Evolutionary conservation across 1,284 basidiomycete species (phyloP).

Genomic region (Ceratobasidium sp.): DNA sequence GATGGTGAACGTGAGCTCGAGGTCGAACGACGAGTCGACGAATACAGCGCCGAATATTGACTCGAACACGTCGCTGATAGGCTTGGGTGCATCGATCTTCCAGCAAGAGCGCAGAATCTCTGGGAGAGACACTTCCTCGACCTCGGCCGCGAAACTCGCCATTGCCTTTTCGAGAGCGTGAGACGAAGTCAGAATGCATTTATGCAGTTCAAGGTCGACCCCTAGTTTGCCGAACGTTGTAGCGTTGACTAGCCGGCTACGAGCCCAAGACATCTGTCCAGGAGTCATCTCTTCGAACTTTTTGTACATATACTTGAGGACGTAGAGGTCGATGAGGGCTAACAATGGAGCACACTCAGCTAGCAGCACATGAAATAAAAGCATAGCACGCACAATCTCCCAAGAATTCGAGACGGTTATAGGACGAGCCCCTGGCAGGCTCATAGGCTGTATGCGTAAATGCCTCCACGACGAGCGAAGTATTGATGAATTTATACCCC

Average conservation of each 20-base stretch:
- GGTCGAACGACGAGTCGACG: constrained; percentile 80
- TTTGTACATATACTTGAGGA: constrained; percentile 76
- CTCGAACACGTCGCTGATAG: constrained; percentile 81
- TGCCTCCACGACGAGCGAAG: constrained; percentile 75
- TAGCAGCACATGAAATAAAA: constrained; percentile 18
- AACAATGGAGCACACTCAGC: constrained; percentile 44
- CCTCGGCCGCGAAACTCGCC: constrained; percentile 67
- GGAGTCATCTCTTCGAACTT: constrained; percentile 78
- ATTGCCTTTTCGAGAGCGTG: constrained; percentile 76
- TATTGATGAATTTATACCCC: constrained; percentile 76
- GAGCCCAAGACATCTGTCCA: constrained; percentile 77
- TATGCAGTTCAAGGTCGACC: constrained; percentile 76
- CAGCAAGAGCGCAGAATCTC: constrained; percentile 77
- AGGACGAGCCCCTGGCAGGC: constrained; percentile 70
- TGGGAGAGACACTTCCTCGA: constrained; percentile 66
- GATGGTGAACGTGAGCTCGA: constrained; percentile 71
- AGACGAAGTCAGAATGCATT: constrained; percentile 75
- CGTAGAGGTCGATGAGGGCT: constrained; percentile 83
- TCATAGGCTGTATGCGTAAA: constrained; percentile 83
- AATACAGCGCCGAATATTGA: constrained; percentile 86
- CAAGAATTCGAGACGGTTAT: constrained; percentile 86
- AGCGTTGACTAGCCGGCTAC: constrained; percentile 78
- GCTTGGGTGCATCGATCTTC: constrained; percentile 87
- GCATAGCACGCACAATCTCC: constrained; percentile 74
- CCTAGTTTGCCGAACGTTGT: constrained; percentile 76